Conservation (phyloP, 768 basidiomycete species). For the Naematelia encephala region DNA sequence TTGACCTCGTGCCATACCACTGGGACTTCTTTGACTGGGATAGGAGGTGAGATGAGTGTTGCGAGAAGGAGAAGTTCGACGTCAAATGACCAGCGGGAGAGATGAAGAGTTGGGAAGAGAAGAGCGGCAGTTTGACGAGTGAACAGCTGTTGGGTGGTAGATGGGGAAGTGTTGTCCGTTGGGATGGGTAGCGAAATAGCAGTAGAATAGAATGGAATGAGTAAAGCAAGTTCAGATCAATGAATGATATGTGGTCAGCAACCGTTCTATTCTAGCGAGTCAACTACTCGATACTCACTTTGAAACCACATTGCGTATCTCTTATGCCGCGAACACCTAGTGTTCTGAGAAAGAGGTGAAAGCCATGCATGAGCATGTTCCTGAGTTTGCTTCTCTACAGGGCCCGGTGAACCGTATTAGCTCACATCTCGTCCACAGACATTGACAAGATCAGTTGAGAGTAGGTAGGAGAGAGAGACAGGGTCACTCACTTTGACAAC, state of each 20-base stretch:
- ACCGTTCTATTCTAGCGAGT: too few relatives aligned
- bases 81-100: slow-evolving; percentile 93
- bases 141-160: slow-evolving; percentile 60
- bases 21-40: slow-evolving; percentile 80
- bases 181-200: not conserved
- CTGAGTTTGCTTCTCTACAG: slow-evolving; percentile 79
- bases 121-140: slow-evolving; percentile 72
- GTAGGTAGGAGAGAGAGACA: too few relatives aligned
- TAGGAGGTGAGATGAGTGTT: slow-evolving; percentile 60
- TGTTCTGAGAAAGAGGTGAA: slow-evolving; percentile 82
- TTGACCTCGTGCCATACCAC: slow-evolving; percentile 91
- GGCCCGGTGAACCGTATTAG: not conserved
- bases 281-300: too few relatives aligned
- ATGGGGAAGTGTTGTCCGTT: not conserved
- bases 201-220: not conserved
- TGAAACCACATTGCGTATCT: slow-evolving; percentile 97
- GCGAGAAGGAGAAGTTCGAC: slow-evolving; percentile 87
- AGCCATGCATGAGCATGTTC: slow-evolving; percentile 88
- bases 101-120: slow-evolving; percentile 82
- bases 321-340: slow-evolving; percentile 86
- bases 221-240: too few relatives aligned
- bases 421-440: not conserved
- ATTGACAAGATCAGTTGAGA: too few relatives aligned
- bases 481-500: slow-evolving; percentile 80
- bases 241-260: too few relatives aligned